Evolutionary conservation across 106 monocot species (phyloP), one percentile per base, ranked within the genome.

Genomic region (Iris macrosiphon): DNA sequence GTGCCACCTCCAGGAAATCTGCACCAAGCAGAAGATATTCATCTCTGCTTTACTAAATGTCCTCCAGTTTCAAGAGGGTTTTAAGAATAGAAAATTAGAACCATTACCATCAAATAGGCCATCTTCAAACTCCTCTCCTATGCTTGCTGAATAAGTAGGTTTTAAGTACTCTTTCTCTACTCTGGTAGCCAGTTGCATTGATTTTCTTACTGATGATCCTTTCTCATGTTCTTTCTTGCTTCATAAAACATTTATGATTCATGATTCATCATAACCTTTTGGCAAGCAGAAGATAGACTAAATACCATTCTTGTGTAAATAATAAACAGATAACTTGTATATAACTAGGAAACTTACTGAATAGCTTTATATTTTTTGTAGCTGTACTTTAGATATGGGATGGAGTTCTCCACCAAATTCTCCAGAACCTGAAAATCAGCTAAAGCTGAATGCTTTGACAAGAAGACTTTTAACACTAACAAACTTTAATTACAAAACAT

Each of bases 371-470:
- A 80, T 52, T 93, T 93, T 46, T 93, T 93, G 50, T 80, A 93
- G 74, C 83, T 93, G 74, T 93, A 93, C 45, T 79, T 80, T 28
- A 93, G 63, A 66, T 75, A 93, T 43, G 92, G 92, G 40, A 87
- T 69, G 52, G 87, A 80, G 41, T 87, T 93, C 77, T 93, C 92
- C 20, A 83, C 55, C 56, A 93, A 64, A 70, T 93, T 93, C 30
- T 93, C 92, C 57, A 93, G 55, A 24, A 93, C 79, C 92, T 93
- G 67, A 49, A 48, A 27, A 52, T 44, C 2, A 73, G 5, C 21
- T 34, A 4, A 21, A 31, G 38, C 19, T 21, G 38, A 49, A 39
- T 13, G 40, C 42, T 30, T 17, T 8, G 24, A 15, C 31, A 53
- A n/a, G 24, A 31, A 25, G 55, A 15, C 32, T 39, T 0, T 11